A percentile compares a stretch with the other conserved stretches of the same genome.
Conservation (phyloP, 306 rosid genomes). For the Ziziphus jujuba region DNA sequence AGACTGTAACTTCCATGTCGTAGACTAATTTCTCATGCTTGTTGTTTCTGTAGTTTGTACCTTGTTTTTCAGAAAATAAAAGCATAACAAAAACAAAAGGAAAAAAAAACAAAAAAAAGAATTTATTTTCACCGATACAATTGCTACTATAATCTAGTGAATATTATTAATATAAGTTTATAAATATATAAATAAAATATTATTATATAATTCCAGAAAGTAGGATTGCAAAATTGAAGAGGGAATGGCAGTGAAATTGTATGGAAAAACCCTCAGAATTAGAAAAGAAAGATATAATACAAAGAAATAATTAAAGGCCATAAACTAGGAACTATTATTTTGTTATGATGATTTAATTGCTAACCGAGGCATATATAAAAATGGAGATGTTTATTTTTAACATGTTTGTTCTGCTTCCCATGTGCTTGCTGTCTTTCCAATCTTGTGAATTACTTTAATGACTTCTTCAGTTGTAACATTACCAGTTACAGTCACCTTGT, state of each 20-base stretch:
- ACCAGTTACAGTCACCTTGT: conserved; percentile 75
- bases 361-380: too few species aligned
- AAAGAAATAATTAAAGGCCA: too few species aligned
- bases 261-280: background rate
- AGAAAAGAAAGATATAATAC: too few species aligned
- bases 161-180: too few species aligned
- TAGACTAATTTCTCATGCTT: background rate
- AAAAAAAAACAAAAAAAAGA: background rate
- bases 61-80: background rate
- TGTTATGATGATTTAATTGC: too few species aligned
- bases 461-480: conserved; percentile 68
- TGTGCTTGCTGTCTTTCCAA: conserved; percentile 54
- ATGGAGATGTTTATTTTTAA: background rate
- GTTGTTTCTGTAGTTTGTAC: background rate
- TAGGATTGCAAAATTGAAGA: conserved; percentile 10
- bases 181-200: background rate
- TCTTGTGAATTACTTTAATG: conserved; percentile 62
- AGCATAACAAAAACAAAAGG: background rate
- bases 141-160: too few species aligned
- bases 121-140: background rate
- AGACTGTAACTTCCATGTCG: background rate
- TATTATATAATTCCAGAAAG: background rate
- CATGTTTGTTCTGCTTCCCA: conserved; percentile 45
- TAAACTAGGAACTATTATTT: too few species aligned
- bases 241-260: background rate